Evolutionary conservation across 495 filamentous ascomycete species (phyloP).

Genomic region (Podospora didyma): DNA sequence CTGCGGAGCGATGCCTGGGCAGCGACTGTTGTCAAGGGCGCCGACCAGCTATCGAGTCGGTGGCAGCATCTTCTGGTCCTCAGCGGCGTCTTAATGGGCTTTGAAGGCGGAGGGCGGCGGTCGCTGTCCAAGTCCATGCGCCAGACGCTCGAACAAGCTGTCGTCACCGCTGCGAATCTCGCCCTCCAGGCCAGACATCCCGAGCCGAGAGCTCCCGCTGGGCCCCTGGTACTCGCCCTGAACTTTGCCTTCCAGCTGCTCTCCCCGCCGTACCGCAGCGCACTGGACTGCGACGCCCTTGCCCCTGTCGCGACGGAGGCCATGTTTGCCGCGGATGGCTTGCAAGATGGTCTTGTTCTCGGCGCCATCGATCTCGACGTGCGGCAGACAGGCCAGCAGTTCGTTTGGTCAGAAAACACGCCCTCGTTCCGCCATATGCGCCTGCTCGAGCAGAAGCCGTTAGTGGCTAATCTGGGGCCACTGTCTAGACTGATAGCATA

Average conservation of each 20-base stretch:
- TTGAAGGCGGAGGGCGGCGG: constrained; percentile 63
- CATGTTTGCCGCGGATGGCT: constrained; percentile 65
- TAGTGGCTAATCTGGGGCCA: constrained; percentile 74
- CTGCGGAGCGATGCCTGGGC: constrained; percentile 73
- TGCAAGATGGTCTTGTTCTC: constrained; percentile 80
- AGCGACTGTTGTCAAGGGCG: constrained; percentile 74
- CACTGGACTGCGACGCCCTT: constrained; percentile 70
- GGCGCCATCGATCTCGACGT: constrained; percentile 73
- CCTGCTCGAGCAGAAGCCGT: constrained; percentile 58
- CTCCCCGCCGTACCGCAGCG: constrained; percentile 50
- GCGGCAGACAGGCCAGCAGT: constrained; percentile 57
- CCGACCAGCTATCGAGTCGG: constrained; percentile 75
- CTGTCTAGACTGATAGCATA: constrained; percentile 74
- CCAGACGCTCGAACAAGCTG: constrained; percentile 68
- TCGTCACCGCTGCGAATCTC: constrained; percentile 75
- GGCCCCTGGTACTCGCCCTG: constrained; percentile 65
- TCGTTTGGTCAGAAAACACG: constrained; percentile 67
- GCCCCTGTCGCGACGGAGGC: constrained; percentile 67
- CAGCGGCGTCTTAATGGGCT: constrained; percentile 76
- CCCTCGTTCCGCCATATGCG: constrained; percentile 54
- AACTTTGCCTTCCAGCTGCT: constrained; percentile 76
- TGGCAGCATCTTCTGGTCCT: constrained; percentile 88
- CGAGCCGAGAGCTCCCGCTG: constrained; percentile 51
- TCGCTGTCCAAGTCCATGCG: constrained; percentile 60
- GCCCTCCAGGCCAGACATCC: constrained; percentile 43